Conservation (phyloP, 2,329 filamentous ascomycete species). For the Fusarium staphyleae region DNA sequence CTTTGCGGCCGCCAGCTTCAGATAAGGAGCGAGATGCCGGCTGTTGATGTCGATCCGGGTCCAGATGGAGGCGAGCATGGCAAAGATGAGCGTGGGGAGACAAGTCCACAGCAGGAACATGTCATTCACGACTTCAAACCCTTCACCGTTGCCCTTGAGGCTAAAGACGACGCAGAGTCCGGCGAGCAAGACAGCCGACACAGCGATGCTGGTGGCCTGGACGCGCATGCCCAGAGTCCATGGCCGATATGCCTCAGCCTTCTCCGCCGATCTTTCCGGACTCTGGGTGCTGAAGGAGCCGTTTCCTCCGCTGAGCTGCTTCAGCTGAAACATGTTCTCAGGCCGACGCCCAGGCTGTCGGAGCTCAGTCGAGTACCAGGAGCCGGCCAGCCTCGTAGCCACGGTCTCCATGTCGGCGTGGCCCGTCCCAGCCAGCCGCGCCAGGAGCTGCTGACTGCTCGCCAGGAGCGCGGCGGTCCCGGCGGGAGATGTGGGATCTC, state of each 20-base stretch:
- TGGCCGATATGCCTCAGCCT: conserved; percentile 34
- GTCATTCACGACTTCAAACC: conserved; percentile 28
- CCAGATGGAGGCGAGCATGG: conserved; percentile 31
- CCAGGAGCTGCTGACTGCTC: conserved; percentile 38
- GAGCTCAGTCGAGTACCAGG: conserved; percentile 42
- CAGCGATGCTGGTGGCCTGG: conserved; percentile 22
- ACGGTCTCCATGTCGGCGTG: conserved; percentile 35
- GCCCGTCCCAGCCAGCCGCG: conserved; percentile 36
- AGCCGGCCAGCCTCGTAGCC: conserved; percentile 33
- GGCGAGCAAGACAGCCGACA: conserved; percentile 27
- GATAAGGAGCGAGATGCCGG: conserved; percentile 38
- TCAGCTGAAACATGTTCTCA: conserved; percentile 38
- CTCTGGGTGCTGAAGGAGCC: conserved; percentile 19
- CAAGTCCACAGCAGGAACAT: conserved; percentile 40
- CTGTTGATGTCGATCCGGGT: conserved; percentile 39
- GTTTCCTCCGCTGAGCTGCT: conserved; percentile 35
- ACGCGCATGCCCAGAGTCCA: conserved; percentile 34
- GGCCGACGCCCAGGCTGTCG: conserved; percentile 34
- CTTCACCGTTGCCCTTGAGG: conserved; percentile 26
- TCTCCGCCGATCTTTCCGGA: conserved; percentile 15
- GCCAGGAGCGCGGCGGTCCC: conserved; percentile 38
- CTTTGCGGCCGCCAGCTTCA: conserved; percentile 33
- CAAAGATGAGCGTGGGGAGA: conserved; percentile 38
- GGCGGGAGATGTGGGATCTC: conserved; percentile 40
- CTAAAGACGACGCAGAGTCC: conserved; percentile 36